These are phyloP conservation scores for Brachypodium distachyon DNA, from an alignment of 202 grass and related monocot genomes.

Conservation along the genomic window DNA sequence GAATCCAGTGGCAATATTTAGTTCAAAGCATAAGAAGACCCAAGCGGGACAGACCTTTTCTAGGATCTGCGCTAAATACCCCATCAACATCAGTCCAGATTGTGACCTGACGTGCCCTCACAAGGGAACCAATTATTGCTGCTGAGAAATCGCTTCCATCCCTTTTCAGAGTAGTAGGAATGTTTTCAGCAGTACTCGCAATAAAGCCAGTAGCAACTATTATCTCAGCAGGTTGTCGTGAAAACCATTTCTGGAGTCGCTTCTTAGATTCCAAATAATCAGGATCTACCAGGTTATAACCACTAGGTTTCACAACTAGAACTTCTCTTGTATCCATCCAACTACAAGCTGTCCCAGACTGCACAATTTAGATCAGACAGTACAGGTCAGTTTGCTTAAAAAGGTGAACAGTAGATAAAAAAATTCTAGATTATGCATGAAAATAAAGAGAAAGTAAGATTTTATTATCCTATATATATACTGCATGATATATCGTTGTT, in stretches of 20 bases:
- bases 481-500: neutral
- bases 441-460: conserved; percentile 2
- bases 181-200: conserved; percentile 66
- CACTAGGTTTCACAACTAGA: conserved; percentile 76
- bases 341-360: conserved; percentile 72
- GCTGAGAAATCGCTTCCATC: conserved; percentile 99
- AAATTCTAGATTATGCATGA: neutral
- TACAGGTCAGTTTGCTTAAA: conserved; percentile 34
- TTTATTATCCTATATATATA: neutral
- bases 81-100: conserved; percentile 99
- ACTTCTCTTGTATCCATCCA: conserved; percentile 99
- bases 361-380: conserved; percentile 21
- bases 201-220: conserved; percentile 96
- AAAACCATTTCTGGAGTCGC: conserved; percentile 82
- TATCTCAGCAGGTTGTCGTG: conserved; percentile 44
- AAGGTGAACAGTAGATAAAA: neutral
- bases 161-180: conserved; percentile 90
- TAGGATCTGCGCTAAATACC: conserved; percentile 95
- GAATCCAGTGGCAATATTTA: neutral
- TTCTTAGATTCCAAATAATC: conserved; percentile 82
- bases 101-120: conserved; percentile 73
- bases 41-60: conserved; percentile 67
- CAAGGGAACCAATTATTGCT: conserved; percentile 81
- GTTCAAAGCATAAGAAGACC: neutral
- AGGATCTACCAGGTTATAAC: conserved; percentile 84